Evolutionary conservation across 148 eudicot species (phyloP).

Genomic region (Camellia lanceoleosa): DNA sequence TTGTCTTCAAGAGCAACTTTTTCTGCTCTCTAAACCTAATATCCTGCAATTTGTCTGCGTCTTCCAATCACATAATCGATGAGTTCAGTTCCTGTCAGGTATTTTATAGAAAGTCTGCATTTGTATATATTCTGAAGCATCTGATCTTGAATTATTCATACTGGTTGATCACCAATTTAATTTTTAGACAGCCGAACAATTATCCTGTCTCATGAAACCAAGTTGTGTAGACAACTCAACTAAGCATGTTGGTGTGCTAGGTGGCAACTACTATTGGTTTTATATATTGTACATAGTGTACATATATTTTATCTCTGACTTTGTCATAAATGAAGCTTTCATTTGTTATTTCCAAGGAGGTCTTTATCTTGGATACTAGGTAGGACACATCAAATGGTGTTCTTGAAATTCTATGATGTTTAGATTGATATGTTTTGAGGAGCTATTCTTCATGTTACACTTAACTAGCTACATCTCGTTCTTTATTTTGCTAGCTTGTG

Average conservation of each 20-base stretch:
- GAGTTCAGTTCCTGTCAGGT: constrained; percentile 58
- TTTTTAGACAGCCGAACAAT: too few relatives aligned
- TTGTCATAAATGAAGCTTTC: neutral
- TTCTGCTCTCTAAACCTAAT: constrained; percentile 42
- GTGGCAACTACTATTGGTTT: neutral
- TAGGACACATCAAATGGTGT: neutral
- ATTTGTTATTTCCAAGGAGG: neutral
- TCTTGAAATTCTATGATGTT: neutral
- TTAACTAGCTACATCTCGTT: neutral
- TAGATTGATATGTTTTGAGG: neutral
- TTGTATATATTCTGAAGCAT: neutral
- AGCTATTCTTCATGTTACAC: neutral
- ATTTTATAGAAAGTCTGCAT: neutral
- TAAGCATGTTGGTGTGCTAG: neutral
- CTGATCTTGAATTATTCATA: constrained; percentile 10
- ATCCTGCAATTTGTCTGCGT: constrained; percentile 52
- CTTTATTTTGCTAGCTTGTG: neutral
- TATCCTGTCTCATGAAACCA: too few relatives aligned
- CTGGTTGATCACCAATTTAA: neutral
- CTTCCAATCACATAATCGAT: constrained; percentile 46
- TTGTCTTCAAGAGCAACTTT: constrained; percentile 49
- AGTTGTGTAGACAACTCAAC: neutral
- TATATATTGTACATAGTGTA: neutral
- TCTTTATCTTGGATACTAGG: neutral
- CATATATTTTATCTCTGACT: neutral